Evolutionary conservation across 768 basidiomycete species (phyloP).

Genomic region (Hortiboletus campestris): DNA sequence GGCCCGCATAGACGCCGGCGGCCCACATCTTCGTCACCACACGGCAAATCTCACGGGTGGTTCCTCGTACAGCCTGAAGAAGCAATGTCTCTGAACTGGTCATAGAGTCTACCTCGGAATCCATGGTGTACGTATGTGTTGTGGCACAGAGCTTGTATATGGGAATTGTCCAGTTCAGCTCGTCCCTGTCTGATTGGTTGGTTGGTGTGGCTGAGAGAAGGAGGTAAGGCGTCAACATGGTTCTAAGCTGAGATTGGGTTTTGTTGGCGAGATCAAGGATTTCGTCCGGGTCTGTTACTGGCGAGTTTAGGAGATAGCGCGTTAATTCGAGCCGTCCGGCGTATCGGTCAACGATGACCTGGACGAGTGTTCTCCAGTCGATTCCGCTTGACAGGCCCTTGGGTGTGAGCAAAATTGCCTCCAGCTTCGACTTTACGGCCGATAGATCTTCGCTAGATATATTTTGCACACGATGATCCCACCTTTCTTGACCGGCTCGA

Average conservation of each 20-base stretch:
- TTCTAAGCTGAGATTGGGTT: conserved; percentile 24
- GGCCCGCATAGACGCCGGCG: conserved; percentile 28
- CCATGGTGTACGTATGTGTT: conserved; percentile 21
- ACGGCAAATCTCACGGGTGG: conserved; percentile 45
- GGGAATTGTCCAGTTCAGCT: conserved; percentile 28
- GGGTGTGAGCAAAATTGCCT: conserved; percentile 9
- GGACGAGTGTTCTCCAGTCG: conserved; percentile 35
- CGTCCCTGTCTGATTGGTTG: not conserved
- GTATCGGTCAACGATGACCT: conserved; percentile 31
- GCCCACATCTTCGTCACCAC: conserved; percentile 49
- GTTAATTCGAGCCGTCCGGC: conserved; percentile 30
- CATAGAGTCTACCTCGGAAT: conserved; percentile 9
- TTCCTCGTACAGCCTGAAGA: conserved; percentile 30
- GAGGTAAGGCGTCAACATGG: conserved; percentile 32
- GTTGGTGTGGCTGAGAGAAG: conserved; percentile 11
- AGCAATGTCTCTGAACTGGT: conserved; percentile 31
- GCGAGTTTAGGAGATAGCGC: conserved; percentile 19
- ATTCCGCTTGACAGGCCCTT: conserved; percentile 23
- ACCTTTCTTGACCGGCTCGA: conserved; percentile 26
- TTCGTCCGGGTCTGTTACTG: not conserved
- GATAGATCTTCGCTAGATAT: conserved; percentile 26
- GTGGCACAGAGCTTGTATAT: conserved; percentile 31
- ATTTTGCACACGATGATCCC: conserved; percentile 31
- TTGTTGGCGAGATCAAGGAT: conserved; percentile 9
- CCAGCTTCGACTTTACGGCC: conserved; percentile 4